Percentiles rank a stretch among this genome's conserved stretches.
phyloP scores from a whole-genome alignment of 2,329 filamentous ascomycete genomes.

The Fusarium dimerum region DNA sequence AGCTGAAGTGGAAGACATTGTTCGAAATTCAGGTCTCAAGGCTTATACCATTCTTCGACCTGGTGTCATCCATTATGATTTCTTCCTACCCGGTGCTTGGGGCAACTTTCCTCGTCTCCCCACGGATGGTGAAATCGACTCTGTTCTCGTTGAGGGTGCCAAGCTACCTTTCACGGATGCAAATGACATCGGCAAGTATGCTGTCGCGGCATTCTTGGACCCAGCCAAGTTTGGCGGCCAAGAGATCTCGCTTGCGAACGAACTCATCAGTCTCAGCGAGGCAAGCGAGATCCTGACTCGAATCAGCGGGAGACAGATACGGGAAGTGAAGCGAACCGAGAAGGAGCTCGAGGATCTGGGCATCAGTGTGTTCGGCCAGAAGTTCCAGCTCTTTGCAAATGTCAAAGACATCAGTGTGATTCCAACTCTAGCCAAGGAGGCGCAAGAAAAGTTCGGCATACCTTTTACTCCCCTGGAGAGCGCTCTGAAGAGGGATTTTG shows the following conservation, averaged over 20 bases:
- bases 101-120: constrained; percentile 33
- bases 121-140: constrained; percentile 29
- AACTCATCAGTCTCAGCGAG: constrained; percentile 33
- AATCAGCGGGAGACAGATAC: constrained; percentile 34
- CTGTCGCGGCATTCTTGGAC: constrained; percentile 32
- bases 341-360: constrained; percentile 8
- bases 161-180: constrained; percentile 32
- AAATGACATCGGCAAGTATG: constrained; percentile 35
- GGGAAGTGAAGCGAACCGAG: constrained; percentile 11
- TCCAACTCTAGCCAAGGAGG: background rate
- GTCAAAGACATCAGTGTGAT: constrained; percentile 3
- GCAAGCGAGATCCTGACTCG: constrained; percentile 27
- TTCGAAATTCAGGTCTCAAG: constrained; percentile 30
- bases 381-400: constrained; percentile 15
- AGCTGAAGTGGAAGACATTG: constrained; percentile 35
- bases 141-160: constrained; percentile 20
- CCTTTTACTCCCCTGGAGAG: constrained; percentile 10
- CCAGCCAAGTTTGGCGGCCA: constrained; percentile 31
- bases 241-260: constrained; percentile 34
- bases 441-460: constrained; percentile 9
- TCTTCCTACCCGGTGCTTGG: constrained; percentile 19
- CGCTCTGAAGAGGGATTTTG: constrained; percentile 13
- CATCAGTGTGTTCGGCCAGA: background rate
- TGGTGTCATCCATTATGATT: constrained; percentile 31
- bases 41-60: constrained; percentile 38